Evolutionary conservation across 768 basidiomycete genomes (phyloP), one percentile per base, ranked within the genome.

Genomic region (Austroboletus eburneus): DNA sequence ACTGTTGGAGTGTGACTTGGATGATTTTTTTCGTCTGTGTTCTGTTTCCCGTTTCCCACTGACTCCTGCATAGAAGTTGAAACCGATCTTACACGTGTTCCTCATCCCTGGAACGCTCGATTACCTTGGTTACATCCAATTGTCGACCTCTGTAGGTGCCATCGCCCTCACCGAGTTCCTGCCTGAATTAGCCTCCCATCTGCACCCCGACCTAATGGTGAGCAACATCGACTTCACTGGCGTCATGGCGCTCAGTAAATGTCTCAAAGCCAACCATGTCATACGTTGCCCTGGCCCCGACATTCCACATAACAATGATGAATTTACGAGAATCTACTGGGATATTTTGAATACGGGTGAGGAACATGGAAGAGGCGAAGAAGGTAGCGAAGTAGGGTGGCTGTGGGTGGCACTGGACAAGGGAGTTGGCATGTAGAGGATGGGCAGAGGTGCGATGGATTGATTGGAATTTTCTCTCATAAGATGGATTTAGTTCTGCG

Each of bases 201-300:
- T 97, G 0, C 94, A 98, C 64, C 81, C 98, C 43, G 96, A 97
- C 66, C 69, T 96, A 22, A 96, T 92, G 0, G 70, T 77, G 55
- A 95, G 94, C 63, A 66, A 73, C 7, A 70, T 98, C 29, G 92
- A 92, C 59, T 74, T 92, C 30, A 93, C 94, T 0, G 94, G 91
- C 16, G 87, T 96, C 4, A 85, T 97, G 81, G 96, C 96, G 0
- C 79, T 99, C 18, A 85, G 81, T 44, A 83, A 82, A 3, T 90
- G 93, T 0, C 69, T 99, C 42, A 89, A 89, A 61, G 79, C 76
- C 9, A 98, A 98, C 59, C 76, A 80, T 43, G 77, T 81, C 9
- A 86, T 98, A 75, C 78, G 96, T 5, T 99, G 96, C 61, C 71
- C 98, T 44, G 96, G 98, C 67, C 63, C 98, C 38, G 87, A 91